phyloP scores from a whole-genome alignment of 768 basidiomycete species.

The Phlegmacium glaucopus region DNA sequence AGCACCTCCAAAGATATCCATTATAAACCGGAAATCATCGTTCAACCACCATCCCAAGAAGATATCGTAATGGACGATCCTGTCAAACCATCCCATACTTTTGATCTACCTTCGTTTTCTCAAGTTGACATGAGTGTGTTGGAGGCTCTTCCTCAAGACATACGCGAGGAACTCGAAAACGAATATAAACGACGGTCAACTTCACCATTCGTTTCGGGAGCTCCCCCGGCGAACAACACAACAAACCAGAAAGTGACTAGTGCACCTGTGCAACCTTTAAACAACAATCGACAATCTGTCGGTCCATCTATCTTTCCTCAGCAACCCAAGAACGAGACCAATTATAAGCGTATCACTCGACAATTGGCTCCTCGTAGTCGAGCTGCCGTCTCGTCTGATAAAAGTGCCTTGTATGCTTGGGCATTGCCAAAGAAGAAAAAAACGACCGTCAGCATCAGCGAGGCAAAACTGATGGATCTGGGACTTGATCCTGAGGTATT shows the following conservation, averaged over 20 bases:
- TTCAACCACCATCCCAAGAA: slow-evolving; percentile 14
- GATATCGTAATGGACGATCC: slow-evolving; percentile 11
- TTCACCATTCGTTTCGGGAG: slow-evolving; percentile 37
- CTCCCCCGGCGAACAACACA: slow-evolving; percentile 1
- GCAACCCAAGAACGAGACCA: slow-evolving; percentile 32
- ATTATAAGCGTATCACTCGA: slow-evolving; percentile 56
- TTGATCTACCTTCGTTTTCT: slow-evolving; percentile 66
- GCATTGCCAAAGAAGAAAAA: slow-evolving; percentile 26
- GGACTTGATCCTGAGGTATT: slow-evolving; percentile 78
- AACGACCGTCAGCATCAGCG: slow-evolving; percentile 41
- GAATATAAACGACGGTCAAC: slow-evolving; percentile 63
- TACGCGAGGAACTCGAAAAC: slow-evolving; percentile 63
- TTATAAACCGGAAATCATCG: slow-evolving; percentile 9
- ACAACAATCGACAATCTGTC: slow-evolving; percentile 10
- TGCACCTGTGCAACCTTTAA: slow-evolving; percentile 8
- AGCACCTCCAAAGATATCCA: slow-evolving; percentile 8
- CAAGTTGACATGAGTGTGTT: slow-evolving; percentile 73
- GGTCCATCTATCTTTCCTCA: slow-evolving; percentile 30
- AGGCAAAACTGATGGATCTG: slow-evolving; percentile 57
- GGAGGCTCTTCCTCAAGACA: slow-evolving; percentile 64
- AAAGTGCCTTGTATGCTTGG: slow-evolving; percentile 30
- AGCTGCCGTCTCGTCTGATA: slow-evolving; percentile 32
- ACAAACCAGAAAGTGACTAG: neutral
- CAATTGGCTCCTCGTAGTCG: slow-evolving; percentile 60
- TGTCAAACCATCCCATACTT: slow-evolving; percentile 13